phyloP scores from a whole-genome alignment of 176 grass and related monocot species.

The Triticum turgidum region DNA sequence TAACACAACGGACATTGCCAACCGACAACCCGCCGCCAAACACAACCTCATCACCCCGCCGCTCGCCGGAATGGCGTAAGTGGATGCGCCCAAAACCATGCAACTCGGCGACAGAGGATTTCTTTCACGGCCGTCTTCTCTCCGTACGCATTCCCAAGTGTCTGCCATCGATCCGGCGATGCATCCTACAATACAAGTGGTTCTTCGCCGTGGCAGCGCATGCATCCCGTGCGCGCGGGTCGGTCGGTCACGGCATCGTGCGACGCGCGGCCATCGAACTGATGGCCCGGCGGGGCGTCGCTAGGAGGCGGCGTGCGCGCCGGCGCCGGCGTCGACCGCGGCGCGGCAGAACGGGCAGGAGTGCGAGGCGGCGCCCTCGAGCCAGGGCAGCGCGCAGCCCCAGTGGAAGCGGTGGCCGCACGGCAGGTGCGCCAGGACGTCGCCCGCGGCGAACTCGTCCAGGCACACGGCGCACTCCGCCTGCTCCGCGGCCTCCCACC shows the following conservation, averaged over 20 bases:
- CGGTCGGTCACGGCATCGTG: not conserved
- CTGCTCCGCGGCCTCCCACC: constrained; percentile 66
- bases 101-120: not conserved
- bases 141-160: not conserved
- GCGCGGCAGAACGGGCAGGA: constrained; percentile 85
- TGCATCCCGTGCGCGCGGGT: not conserved
- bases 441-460: constrained; percentile 77
- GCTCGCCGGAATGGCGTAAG: not conserved
- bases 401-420: constrained; percentile 95
- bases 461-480: constrained; percentile 84
- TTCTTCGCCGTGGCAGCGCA: not conserved
- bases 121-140: not conserved
- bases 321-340: constrained; percentile 22
- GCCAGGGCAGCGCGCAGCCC: constrained; percentile 77
- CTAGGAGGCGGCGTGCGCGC: not conserved
- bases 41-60: not conserved
- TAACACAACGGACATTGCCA: not conserved
- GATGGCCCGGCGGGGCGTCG: not conserved
- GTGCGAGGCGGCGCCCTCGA: constrained; percentile 48
- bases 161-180: not conserved
- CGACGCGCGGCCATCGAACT: not conserved
- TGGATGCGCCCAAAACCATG: not conserved
- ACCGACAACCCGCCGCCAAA: not conserved
- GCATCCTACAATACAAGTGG: too few relatives aligned
- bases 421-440: constrained; percentile 71